Evolutionary conservation across 495 filamentous ascomycete genomes (phyloP), one percentile per base, ranked within the genome.

Genomic region (Penicillium desertorum): DNA sequence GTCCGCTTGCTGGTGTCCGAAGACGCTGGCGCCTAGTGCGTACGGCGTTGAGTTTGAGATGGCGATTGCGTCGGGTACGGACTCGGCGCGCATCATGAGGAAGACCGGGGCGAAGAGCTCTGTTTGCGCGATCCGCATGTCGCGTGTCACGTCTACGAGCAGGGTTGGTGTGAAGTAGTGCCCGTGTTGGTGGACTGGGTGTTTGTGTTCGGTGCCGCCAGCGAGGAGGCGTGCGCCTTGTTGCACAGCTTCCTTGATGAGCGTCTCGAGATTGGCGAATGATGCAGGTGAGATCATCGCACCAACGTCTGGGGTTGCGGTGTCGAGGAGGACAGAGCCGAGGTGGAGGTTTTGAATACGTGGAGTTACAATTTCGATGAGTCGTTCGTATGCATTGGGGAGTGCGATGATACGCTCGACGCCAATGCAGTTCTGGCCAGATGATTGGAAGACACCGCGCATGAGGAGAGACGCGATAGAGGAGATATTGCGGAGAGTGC

Each of bases 371-470:
- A 88, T 78, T 14, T 77, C 64, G 53, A 96, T 76, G 27, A 99
- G 83, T 42, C 77, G 75, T 45, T 85, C 71, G 78, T 98, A 98
- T 43, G 85, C 78, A 19, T 75, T 75, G 1, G 91, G 88, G 11
- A 87, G 80, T 45, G 88, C 89, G 64, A 99, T 84, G 69, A 98
- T 86, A 41, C 94, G 88, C 74, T 99, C 94, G 55, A 96, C 90
- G 57, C 95, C 94, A 70, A 98, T 91, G 73, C 94, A 99, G 74
- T 99, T 99, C 68, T 99, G 94, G 1, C 94, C 94, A n/a, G 92
- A 85, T 54, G 92, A 90, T 71, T 97, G 93, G 78, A 98, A 99
- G 32, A 88, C 88, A 42, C 92, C 94, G 50, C 95, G 86, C 76
- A 98, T 83, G 59, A 98, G 81, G 57, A 92, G 87, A 29, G 90